These are phyloP conservation scores for Phyllosticta citrichinensis DNA, from an alignment of 2,329 filamentous ascomycete species.

Conservation along the genomic window DNA sequence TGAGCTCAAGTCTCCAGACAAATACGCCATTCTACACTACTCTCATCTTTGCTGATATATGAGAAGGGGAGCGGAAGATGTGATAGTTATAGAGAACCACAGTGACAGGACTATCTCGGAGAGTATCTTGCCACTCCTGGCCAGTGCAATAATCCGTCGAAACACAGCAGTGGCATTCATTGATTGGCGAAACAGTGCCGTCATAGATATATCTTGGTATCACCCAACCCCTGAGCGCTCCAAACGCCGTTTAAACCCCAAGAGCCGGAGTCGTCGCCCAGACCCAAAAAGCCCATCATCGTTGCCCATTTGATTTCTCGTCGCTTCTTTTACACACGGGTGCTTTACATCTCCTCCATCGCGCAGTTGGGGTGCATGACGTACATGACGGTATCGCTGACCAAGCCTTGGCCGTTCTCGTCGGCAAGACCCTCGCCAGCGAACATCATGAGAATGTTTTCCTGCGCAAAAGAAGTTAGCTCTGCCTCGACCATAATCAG, in stretches of 20 bases:
- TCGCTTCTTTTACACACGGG: neutral
- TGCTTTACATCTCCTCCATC: slow-evolving; percentile 47
- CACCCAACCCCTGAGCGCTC: neutral
- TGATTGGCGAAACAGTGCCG: neutral
- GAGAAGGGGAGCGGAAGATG: too few species aligned
- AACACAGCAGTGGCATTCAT: neutral
- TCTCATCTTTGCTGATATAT: too few species aligned
- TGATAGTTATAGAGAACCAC: too few species aligned
- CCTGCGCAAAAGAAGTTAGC: slow-evolving; percentile 30
- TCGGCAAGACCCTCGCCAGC: slow-evolving; percentile 84
- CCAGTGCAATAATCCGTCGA: neutral
- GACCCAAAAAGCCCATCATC: neutral
- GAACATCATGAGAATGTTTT: slow-evolving; percentile 50
- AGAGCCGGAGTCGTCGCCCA: neutral
- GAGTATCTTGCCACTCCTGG: too few species aligned
- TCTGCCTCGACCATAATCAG: neutral
- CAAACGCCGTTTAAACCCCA: neutral
- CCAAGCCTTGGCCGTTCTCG: slow-evolving; percentile 51
- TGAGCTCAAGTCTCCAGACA: too few species aligned
- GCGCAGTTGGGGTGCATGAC: slow-evolving; percentile 92
- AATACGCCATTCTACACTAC: too few species aligned
- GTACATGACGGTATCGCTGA: slow-evolving; percentile 56
- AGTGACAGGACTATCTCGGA: too few species aligned
- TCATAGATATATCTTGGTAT: neutral
- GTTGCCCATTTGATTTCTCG: neutral